Evolutionary conservation across 1,139 yeast genomes (phyloP).

Genomic region (Kodamaea fungicola): DNA sequence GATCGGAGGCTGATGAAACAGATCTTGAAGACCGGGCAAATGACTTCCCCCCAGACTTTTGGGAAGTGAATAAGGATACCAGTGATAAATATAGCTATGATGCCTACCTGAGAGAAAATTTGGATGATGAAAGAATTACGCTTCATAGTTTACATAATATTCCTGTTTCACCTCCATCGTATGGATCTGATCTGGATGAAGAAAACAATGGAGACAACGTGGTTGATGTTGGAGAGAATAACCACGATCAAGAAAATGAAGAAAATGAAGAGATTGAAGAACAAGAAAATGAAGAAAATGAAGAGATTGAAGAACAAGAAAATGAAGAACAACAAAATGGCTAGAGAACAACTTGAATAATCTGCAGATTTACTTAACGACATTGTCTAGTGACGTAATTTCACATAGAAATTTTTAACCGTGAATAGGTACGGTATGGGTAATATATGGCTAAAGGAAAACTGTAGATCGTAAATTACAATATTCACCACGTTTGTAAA

Average conservation of each 20-base stretch:
- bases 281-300: neutral
- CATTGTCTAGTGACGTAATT: too few relatives aligned
- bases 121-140: constrained; percentile 39
- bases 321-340: too few relatives aligned
- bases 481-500: too few relatives aligned
- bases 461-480: too few relatives aligned
- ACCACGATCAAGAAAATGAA: neutral
- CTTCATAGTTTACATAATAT: constrained; percentile 27
- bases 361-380: too few relatives aligned
- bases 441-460: too few relatives aligned
- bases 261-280: neutral
- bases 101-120: constrained; percentile 31
- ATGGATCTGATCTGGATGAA: constrained; percentile 14
- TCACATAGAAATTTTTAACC: too few relatives aligned
- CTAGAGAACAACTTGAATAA: too few relatives aligned
- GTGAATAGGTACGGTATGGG: too few relatives aligned
- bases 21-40: constrained; percentile 45
- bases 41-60: constrained; percentile 57
- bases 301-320: constrained; percentile 1
- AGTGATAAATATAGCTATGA: constrained; percentile 37
- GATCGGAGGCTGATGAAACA: constrained; percentile 49
- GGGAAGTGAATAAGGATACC: constrained; percentile 30
- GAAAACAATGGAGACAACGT: constrained; percentile 1
- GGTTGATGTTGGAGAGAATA: neutral
- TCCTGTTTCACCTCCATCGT: constrained; percentile 38